Evolutionary conservation across 768 basidiomycete genomes (phyloP).

Genomic region (Antrodiella citrinella): DNA sequence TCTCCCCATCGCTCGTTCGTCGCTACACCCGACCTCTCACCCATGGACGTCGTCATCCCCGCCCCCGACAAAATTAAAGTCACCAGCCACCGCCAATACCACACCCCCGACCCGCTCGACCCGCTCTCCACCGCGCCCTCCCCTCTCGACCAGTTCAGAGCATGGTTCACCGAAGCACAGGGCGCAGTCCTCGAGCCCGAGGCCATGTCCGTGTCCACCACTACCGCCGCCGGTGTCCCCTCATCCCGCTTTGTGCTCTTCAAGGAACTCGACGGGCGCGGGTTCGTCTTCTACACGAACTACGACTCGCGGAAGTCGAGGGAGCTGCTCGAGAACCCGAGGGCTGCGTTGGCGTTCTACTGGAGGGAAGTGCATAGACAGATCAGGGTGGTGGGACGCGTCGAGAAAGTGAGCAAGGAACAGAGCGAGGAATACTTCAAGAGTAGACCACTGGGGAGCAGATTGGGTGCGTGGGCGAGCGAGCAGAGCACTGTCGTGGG

Average conservation of each 20-base stretch:
- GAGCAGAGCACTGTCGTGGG: slow-evolving; percentile 73
- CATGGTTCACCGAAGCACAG: slow-evolving; percentile 75
- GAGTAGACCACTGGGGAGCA: slow-evolving; percentile 74
- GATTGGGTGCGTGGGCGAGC: slow-evolving; percentile 91
- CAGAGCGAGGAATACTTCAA: slow-evolving; percentile 83
- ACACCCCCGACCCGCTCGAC: slow-evolving; percentile 54
- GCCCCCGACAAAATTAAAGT: slow-evolving; percentile 54
- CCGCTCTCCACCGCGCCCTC: slow-evolving; percentile 52
- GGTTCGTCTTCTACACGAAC: slow-evolving; percentile 97
- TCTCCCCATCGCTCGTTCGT: too few species aligned
- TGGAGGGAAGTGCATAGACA: slow-evolving; percentile 81
- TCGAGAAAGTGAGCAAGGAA: slow-evolving; percentile 63
- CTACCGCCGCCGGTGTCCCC: slow-evolving; percentile 65
- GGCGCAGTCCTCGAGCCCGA: slow-evolving; percentile 79
- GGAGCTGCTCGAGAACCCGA: slow-evolving; percentile 71
- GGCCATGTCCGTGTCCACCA: slow-evolving; percentile 76
- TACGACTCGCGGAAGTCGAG: slow-evolving; percentile 88
- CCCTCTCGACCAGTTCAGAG: slow-evolving; percentile 79
- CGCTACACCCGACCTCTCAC: not conserved
- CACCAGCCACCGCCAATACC: slow-evolving; percentile 70
- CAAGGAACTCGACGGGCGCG: slow-evolving; percentile 80
- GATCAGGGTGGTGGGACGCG: slow-evolving; percentile 78
- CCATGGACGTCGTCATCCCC: slow-evolving; percentile 38
- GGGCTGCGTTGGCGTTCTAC: slow-evolving; percentile 82
- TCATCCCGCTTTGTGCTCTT: slow-evolving; percentile 87